These are phyloP conservation scores for Penicillium sp. DNA, from an alignment of 2,329 filamentous ascomycete genomes.

Conservation along the genomic window DNA sequence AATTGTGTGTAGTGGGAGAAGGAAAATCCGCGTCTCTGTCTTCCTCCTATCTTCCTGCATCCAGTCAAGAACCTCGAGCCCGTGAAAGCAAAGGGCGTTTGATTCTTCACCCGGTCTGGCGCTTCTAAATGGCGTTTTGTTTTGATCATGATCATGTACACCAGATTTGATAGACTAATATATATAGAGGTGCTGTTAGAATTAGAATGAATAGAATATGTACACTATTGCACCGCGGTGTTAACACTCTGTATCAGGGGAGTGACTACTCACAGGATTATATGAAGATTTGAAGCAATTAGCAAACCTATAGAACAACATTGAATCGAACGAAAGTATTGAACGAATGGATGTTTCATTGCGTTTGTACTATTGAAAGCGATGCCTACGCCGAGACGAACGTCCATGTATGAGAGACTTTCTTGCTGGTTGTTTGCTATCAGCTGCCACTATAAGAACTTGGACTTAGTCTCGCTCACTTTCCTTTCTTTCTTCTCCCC, in stretches of 20 bases:
- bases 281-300: too few relatives aligned
- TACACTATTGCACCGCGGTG: too few relatives aligned
- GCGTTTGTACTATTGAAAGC: too few relatives aligned
- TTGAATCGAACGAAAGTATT: too few relatives aligned
- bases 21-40: slow-evolving; percentile 1
- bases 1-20: slow-evolving; percentile 7
- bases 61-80: slow-evolving; percentile 7
- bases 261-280: too few relatives aligned
- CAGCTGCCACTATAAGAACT: not conserved
- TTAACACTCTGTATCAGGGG: too few relatives aligned
- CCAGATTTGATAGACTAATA: not conserved
- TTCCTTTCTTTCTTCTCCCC: not conserved
- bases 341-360: too few relatives aligned
- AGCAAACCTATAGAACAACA: too few relatives aligned
- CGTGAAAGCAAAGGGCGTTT: not conserved
- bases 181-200: not conserved
- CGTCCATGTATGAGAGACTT: not conserved
- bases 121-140: not conserved
- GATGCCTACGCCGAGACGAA: too few relatives aligned
- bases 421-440: not conserved
- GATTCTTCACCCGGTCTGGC: not conserved
- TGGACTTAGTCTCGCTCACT: too few relatives aligned
- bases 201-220: too few relatives aligned
- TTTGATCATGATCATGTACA: not conserved
- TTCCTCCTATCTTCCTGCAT: slow-evolving; percentile 12